These are phyloP conservation scores for Mycena alexandri DNA, from an alignment of 768 basidiomycete species.

Conservation along the genomic window DNA sequence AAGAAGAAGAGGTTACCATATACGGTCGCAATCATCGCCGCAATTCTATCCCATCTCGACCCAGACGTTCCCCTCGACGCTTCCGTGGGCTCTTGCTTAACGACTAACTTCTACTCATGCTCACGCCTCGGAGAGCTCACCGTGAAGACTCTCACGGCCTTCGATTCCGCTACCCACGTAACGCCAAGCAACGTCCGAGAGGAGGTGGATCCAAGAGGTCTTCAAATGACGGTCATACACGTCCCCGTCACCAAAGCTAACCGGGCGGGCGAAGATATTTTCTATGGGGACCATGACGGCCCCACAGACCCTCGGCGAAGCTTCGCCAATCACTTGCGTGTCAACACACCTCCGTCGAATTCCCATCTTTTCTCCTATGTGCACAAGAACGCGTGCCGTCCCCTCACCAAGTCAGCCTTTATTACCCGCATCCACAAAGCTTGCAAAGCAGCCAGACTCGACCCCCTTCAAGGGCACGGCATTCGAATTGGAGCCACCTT, in stretches of 20 bases:
- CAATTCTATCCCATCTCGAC: not conserved
- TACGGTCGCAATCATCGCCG: not conserved
- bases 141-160: slow-evolving; percentile 2
- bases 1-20: slow-evolving; percentile 12
- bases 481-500: slow-evolving; percentile 37
- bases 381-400: not conserved
- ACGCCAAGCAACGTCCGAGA: not conserved
- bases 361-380: not conserved
- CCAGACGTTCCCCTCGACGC: not conserved
- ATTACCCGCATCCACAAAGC: not conserved
- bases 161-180: slow-evolving; percentile 1
- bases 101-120: not conserved
- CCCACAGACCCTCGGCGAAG: too few species aligned
- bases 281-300: too few species aligned
- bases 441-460: not conserved
- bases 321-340: not conserved
- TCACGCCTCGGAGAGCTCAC: slow-evolving; percentile 7
- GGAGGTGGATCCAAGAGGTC: too few species aligned
- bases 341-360: not conserved
- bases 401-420: not conserved
- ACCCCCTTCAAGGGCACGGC: not conserved
- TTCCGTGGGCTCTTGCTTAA: not conserved
- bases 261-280: too few species aligned
- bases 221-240: too few species aligned
- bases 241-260: too few species aligned